Evolutionary conservation across 75 land plant species (phyloP), one percentile per base, ranked within the genome.

Genomic region (Azolla pinnata): DNA sequence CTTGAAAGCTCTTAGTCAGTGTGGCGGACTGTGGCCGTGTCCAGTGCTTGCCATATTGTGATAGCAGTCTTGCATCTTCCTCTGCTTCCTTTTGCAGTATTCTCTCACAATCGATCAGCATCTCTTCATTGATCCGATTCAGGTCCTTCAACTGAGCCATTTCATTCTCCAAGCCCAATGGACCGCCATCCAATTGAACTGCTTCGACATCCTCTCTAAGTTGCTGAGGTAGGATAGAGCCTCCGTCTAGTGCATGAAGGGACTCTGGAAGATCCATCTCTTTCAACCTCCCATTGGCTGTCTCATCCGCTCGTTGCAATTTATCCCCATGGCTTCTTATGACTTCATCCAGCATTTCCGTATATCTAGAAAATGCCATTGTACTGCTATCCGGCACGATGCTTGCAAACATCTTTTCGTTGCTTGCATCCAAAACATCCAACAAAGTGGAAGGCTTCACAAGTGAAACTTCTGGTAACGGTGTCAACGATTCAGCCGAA

Each of bases 241-340:
- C 68, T 19, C 96, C 96, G 65, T 90, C 97, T 52, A 95, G 56
- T 2, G 99, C 84, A 63, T 78, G 82, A 48, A 95, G 79, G 23
- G 97, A 89, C 54, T 95, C 99, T 30, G 99, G 96, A 9, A 95
- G 67, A 49, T 89, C 86, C 96, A 95, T 95, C 70, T 95, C 99
- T 63, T 74, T 86, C 29, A 95, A 74, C 65, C 79, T 86, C 33
- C 86, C 91, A 24, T 90, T 69, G 1, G 90, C 75, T 21, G 90
- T 81, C 70, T 95, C 99, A 78, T 97, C 86, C 56, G 74, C 99
- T 61, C 83, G 87, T 50, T 90, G 99, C 57, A 95, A 60, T 54
- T 74, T 90, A 65, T 95, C 99, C 27, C 91, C 85, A 61, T 89
- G 96, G 5, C 75, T 77, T 35, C 99, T 65, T 24, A 95, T 95